Evolutionary conservation across 202 grass and related monocot genomes (phyloP).

Genomic region (Panicum virgatum): DNA sequence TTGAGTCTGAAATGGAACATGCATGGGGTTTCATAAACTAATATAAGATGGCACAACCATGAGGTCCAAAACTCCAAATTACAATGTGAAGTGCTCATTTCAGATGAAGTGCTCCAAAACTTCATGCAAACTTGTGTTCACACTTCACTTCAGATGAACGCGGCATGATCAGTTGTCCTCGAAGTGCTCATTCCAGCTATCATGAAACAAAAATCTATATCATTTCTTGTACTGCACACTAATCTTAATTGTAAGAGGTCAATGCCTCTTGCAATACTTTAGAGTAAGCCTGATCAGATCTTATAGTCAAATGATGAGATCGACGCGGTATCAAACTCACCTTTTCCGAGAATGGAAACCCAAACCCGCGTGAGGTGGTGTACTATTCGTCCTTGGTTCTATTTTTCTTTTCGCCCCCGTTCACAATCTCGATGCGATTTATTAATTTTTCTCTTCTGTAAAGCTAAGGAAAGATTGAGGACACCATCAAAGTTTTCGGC

Average conservation of each 20-base stretch:
- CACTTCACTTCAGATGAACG: not conserved
- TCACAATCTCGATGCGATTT: constrained; percentile 24
- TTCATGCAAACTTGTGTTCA: not conserved
- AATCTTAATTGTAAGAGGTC: constrained; percentile 25
- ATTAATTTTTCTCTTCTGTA: not conserved
- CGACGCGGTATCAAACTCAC: constrained; percentile 40
- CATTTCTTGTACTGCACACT: not conserved
- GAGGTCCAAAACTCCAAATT: not conserved
- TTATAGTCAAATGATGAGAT: constrained; percentile 36
- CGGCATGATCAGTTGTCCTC: constrained; percentile 17
- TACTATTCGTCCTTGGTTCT: constrained; percentile 10
- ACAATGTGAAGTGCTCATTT: not conserved
- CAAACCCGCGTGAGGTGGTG: constrained; percentile 18
- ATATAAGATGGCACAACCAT: not conserved
- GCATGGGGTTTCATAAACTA: not conserved
- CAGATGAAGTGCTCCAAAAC: too few relatives aligned
- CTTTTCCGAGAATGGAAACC: not conserved
- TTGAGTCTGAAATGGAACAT: not conserved
- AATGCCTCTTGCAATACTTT: constrained; percentile 40
- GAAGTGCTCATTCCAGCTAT: constrained; percentile 14
- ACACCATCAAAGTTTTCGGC: constrained; percentile 35
- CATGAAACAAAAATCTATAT: constrained; percentile 1
- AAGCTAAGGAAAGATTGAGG: constrained; percentile 11
- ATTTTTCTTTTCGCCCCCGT: not conserved
- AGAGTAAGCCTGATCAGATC: constrained; percentile 26